Percentiles rank a stretch among this genome's conserved stretches.
Conservation (phyloP, 1,284 basidiomycete species). For the Rhodotorula sp. region DNA sequence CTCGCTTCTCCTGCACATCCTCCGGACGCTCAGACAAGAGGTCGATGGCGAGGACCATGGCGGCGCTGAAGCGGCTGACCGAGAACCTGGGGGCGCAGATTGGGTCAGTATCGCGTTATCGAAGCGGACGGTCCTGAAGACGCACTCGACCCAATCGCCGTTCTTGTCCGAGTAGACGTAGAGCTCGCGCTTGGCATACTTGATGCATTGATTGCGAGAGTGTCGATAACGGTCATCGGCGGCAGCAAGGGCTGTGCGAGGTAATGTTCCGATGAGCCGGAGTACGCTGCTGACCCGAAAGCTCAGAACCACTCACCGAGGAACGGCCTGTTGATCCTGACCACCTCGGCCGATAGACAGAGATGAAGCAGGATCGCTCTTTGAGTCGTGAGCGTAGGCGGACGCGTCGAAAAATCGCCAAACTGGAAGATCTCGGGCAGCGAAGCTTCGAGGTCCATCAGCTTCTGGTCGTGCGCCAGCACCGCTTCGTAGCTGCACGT, state of each 20-base stretch:
- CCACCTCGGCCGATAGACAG: conserved; percentile 20
- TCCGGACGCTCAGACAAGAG: conserved; percentile 20
- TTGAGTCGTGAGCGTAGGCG: conserved; percentile 1
- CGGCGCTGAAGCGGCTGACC: conserved; percentile 10
- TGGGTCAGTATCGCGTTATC: no score
- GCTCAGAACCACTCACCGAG: conserved; percentile 12
- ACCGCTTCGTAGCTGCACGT: conserved; percentile 16
- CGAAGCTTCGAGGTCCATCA: conserved; percentile 13
- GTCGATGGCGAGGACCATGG: conserved; percentile 23
- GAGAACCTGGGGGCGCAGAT: neutral
- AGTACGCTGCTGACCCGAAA: neutral
- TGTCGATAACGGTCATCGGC: conserved; percentile 23
- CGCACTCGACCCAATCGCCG: conserved; percentile 11
- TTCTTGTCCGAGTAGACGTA: conserved; percentile 13
- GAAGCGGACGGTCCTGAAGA: neutral
- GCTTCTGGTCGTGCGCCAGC: conserved; percentile 10
- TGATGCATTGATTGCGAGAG: conserved; percentile 18
- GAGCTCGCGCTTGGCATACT: conserved; percentile 34
- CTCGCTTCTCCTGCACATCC: conserved; percentile 14
- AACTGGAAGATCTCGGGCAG: conserved; percentile 13
- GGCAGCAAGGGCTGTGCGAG: conserved; percentile 21
- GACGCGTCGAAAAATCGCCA: neutral
- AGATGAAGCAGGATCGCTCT: conserved; percentile 13
- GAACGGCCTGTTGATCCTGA: conserved; percentile 30
- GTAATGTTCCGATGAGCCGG: neutral